Evolutionary conservation across 1,284 basidiomycete genomes (phyloP), one percentile per base, ranked within the genome.

Genomic region (Sanguinoderma infundibulare): DNA sequence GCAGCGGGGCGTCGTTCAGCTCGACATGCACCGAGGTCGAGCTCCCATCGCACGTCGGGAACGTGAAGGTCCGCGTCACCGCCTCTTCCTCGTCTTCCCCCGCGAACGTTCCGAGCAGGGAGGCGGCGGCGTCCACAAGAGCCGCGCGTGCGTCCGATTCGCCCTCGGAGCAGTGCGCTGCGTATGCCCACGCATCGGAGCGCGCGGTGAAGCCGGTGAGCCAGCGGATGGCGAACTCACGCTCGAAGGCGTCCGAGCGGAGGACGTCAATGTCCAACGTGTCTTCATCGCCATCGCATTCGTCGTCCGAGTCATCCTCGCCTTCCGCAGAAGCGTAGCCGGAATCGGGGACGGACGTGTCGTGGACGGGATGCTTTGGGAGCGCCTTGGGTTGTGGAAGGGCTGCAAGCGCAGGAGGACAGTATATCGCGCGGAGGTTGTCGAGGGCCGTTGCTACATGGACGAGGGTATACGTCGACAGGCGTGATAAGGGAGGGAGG

Each of bases 1-100:
- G 79, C 47, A 95, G 80, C 1, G 91, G 86, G 3, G 88, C 92
- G 70, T 96, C 94, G 72, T 92, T 92, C 32, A 95, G 79, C 66
- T 90, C 83, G 49, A 95, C 82, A 1, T 71, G 70, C 26, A 88
- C 67, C 64, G 2, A 34, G 47, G 26, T 5, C 32, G 17, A 26
- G 8, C 34, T 46, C 17, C 36, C 49, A 15, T 30, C 15, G 2
- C 47, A 44, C 20, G 60, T 53, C 22, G 79, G 71, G 70, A 91
- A 91, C 2, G 74, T 66, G 69, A 91, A 89, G 1, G 73, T 73
- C 53, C 87, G 81, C 10, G 81, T 81, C 53, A 89, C 69, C 4
- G 81, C 77, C 34, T 79, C 78, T 32, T 79, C 73, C 12, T 77
- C 73, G 17, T 72, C 72, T 28, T 71, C 70, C 10, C 78, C 75